Evolutionary conservation across 495 filamentous ascomycete species (phyloP).

Genomic region (Sphaerosporella brunnea): DNA sequence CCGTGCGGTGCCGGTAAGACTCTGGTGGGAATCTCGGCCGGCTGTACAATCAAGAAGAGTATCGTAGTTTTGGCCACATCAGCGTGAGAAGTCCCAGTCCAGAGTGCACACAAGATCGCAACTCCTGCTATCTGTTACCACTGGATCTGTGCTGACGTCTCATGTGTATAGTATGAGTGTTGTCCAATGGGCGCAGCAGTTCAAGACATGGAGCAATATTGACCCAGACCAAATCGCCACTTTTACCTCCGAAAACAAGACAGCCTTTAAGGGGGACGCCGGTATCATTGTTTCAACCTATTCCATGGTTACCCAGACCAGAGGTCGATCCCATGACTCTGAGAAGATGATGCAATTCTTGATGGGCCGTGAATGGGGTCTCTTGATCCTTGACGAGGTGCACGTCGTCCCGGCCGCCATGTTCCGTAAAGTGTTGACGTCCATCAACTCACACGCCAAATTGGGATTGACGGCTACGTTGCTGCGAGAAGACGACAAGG

Average conservation of each 20-base stretch:
- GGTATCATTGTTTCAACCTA: conserved; percentile 96
- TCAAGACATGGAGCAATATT: conserved; percentile 96
- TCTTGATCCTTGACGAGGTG: conserved; percentile 96
- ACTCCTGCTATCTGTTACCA: conserved; percentile 1
- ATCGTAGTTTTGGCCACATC: conserved; percentile 89
- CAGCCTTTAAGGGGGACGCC: conserved; percentile 70
- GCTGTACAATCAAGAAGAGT: conserved; percentile 92
- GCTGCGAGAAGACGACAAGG: conserved; percentile 94
- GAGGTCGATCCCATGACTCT: conserved; percentile 73
- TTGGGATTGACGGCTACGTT: conserved; percentile 91
- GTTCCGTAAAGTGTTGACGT: conserved; percentile 80
- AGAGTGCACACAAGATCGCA: background rate
- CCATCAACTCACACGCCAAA: conserved; percentile 86
- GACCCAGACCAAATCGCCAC: conserved; percentile 80
- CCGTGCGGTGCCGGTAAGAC: conserved; percentile 97
- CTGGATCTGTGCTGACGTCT: conserved; percentile 3
- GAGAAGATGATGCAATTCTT: conserved; percentile 98
- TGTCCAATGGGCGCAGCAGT: conserved; percentile 90
- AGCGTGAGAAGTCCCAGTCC: conserved; percentile 29
- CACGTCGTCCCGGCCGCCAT: conserved; percentile 95
- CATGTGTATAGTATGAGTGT: conserved; percentile 52
- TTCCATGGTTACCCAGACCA: conserved; percentile 86
- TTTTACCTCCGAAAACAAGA: conserved; percentile 89
- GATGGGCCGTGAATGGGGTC: conserved; percentile 78
- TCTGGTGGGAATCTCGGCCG: conserved; percentile 87